Percentiles rank a stretch among this genome's conserved stretches.
These are phyloP conservation scores for Tuber magnatum DNA, from an alignment of 495 filamentous ascomycete genomes.

Conservation along the genomic window DNA sequence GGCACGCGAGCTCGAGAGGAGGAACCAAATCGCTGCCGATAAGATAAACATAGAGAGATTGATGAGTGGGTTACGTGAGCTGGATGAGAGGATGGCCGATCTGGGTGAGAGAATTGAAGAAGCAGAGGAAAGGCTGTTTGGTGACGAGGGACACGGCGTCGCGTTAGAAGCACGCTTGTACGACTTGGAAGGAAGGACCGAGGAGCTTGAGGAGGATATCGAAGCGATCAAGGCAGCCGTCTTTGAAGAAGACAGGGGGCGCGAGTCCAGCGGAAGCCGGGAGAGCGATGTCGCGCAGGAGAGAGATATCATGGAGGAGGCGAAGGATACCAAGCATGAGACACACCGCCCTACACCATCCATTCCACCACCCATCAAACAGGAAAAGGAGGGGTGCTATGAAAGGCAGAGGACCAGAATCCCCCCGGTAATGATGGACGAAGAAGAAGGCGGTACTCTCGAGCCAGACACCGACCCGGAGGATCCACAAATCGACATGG, in stretches of 20 bases:
- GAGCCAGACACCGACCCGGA: background rate
- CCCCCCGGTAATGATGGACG: background rate
- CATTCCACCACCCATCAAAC: background rate
- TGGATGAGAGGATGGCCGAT: conserved; percentile 21
- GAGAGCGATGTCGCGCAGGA: background rate
- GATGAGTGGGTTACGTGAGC: conserved; percentile 16
- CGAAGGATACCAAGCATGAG: background rate
- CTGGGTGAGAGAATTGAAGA: conserved; percentile 26
- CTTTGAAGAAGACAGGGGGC: conserved; percentile 17
- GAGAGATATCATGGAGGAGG: background rate
- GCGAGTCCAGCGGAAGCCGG: background rate
- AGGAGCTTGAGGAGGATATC: conserved; percentile 30
- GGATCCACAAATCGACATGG: background rate
- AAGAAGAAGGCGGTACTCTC: background rate
- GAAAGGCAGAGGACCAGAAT: background rate
- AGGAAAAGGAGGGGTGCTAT: background rate
- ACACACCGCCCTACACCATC: background rate
- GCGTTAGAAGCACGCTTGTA: conserved; percentile 22
- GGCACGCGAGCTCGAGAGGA: conserved; percentile 18
- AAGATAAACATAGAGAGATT: conserved; percentile 18
- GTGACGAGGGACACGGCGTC: conserved; percentile 18
- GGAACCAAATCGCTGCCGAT: conserved; percentile 6
- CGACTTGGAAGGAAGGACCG: conserved; percentile 22
- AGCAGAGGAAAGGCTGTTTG: conserved; percentile 27
- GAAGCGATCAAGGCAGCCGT: conserved; percentile 17